Evolutionary conservation across 1,284 basidiomycete genomes (phyloP).

Genomic region (Rhodotorula sp.): DNA sequence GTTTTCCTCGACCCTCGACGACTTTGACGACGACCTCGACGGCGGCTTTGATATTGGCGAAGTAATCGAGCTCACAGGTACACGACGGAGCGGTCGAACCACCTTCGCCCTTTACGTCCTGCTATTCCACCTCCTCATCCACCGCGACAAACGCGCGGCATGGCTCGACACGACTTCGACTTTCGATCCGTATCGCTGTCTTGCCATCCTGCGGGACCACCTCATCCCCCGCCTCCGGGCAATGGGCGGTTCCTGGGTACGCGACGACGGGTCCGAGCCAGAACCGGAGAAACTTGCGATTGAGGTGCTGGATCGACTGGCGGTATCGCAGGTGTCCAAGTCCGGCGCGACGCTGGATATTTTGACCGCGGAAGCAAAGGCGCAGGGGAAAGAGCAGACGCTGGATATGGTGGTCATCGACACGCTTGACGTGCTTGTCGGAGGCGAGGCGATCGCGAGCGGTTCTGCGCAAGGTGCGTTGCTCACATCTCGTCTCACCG

Average conservation of each 20-base stretch:
- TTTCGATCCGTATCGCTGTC: constrained; percentile 25
- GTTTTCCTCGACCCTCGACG: constrained; percentile 14
- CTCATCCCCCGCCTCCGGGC: constrained; percentile 11
- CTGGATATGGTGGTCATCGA: constrained; percentile 19
- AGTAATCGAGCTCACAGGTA: constrained; percentile 18
- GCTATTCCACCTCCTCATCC: constrained; percentile 11
- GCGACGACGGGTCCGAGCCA: not conserved
- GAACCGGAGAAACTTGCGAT: constrained; percentile 11
- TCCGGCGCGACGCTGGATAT: constrained; percentile 11
- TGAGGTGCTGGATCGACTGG: constrained; percentile 16
- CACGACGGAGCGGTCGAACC: constrained; percentile 9
- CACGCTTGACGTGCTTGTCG: constrained; percentile 11
- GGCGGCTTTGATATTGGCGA: constrained; percentile 6
- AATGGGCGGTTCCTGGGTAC: not conserved
- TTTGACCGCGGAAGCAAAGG: not conserved
- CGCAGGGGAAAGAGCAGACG: not conserved
- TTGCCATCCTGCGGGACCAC: constrained; percentile 18
- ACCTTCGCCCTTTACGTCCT: constrained; percentile 9
- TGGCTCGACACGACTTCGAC: constrained; percentile 19
- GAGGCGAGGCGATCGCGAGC: constrained; percentile 3
- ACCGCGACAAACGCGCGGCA: constrained; percentile 5
- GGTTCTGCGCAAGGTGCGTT: constrained; percentile 10
- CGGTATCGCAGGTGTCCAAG: constrained; percentile 4
- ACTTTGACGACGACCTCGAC: constrained; percentile 14
- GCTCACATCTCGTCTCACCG: accelerated